Base-by-base conservation (phyloP, 495 filamentous ascomycete species). In the Penicillium odoratum region DNA sequence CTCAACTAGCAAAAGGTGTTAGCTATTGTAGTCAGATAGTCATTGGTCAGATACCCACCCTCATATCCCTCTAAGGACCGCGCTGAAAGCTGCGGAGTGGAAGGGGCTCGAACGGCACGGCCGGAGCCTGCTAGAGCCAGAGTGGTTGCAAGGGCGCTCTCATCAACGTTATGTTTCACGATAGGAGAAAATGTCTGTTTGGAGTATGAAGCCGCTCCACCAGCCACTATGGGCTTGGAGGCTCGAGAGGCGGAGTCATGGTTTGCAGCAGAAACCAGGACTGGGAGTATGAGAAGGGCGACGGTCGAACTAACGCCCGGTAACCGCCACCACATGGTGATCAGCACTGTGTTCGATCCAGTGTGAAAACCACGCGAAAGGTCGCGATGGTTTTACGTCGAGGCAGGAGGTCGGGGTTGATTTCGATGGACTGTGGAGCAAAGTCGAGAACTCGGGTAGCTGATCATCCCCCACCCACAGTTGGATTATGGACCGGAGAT, bases 51-150 rank as follows among this genome's bases (percentile, higher is more conserved):
- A 21, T 21, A 21, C 21, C 21, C 21, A 21, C 21, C 21, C 85
- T 97, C 91, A 93, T 92, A 98, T 70, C 97, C 94, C 83, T 95
- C 88, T 82, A 98, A 75, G 75, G 86, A 93, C 85, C 92, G 92
- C 91, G 92, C 92, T 84, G 84, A 76, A 69, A 84, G 85, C 83
- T 85, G 88, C 84, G 89, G 84, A 78, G 81, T 84, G 85, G 84
- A 84, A 81, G 85, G 87, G 87, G 89, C 89, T 92, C 88, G 82
- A 80, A 92, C 89, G 87, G 88, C 82, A 76, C 72, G 80, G 75
- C 76, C 72, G 73, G 80, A 76, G 78, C 78, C 78, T 69, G 90
- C 90, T 88, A 90, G 90, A 95, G 92, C 91, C 81, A 90, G 83
- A 84, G 90, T 90, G 84, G 90, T 90, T 81, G 88, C 85, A 78